Percentiles rank a stretch among this genome's conserved stretches.
Evolutionary conservation across 2,329 filamentous ascomycete genomes (phyloP).

Genomic region (Thelonectria olida): DNA sequence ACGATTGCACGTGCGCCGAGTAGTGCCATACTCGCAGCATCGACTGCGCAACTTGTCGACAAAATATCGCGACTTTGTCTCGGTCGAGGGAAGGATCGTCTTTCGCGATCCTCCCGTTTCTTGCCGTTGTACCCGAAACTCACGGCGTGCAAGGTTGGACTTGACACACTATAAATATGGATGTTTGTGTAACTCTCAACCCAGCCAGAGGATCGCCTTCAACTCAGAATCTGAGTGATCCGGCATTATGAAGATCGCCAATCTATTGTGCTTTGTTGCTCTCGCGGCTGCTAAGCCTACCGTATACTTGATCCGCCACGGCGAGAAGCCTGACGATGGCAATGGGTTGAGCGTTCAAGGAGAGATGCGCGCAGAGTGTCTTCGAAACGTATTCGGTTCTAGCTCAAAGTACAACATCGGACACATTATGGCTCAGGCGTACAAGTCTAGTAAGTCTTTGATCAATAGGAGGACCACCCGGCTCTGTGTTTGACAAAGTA

Average conservation of each 20-base stretch:
- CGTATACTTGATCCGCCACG: slow-evolving; percentile 71
- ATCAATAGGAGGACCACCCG: too few species aligned
- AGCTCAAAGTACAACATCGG: slow-evolving; percentile 63
- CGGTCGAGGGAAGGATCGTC: slow-evolving; percentile 1
- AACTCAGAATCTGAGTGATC: too few species aligned
- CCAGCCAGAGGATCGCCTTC: too few species aligned
- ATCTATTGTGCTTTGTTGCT: slow-evolving; percentile 27
- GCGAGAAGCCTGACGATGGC: slow-evolving; percentile 66
- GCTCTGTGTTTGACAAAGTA: background rate
- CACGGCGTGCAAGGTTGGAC: background rate
- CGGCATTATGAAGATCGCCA: slow-evolving; percentile 31
- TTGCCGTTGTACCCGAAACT: background rate
- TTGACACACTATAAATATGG: background rate
- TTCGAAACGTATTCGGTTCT: slow-evolving; percentile 64
- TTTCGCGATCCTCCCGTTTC: background rate
- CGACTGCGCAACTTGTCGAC: background rate
- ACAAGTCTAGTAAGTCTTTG: slow-evolving; percentile 52
- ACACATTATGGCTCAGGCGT: slow-evolving; percentile 66
- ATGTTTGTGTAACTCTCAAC: background rate
- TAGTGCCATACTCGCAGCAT: background rate
- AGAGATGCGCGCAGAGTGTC: slow-evolving; percentile 65
- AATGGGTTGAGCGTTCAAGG: slow-evolving; percentile 62
- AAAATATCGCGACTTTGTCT: background rate
- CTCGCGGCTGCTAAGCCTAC: slow-evolving; percentile 50
- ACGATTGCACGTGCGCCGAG: background rate